Evolutionary conservation across 768 basidiomycete species (phyloP).

Genomic region (Boletales sp.): DNA sequence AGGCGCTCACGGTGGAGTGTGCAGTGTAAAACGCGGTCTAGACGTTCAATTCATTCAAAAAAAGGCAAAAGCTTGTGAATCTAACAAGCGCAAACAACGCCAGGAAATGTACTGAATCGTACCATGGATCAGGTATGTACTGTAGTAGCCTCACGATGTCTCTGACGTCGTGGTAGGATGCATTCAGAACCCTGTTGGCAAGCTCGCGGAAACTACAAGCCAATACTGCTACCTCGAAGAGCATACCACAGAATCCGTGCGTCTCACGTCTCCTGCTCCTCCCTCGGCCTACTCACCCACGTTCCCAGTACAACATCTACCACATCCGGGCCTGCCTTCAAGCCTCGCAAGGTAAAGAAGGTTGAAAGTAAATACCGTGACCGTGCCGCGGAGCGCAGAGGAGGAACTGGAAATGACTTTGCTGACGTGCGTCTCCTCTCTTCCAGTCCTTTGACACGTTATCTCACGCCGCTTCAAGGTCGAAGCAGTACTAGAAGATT

Average conservation of each 20-base stretch:
- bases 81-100: slow-evolving; percentile 30
- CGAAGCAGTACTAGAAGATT: slow-evolving; percentile 79
- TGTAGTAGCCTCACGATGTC: not conserved
- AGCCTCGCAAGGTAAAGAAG: slow-evolving; percentile 78
- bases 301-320: slow-evolving; percentile 44
- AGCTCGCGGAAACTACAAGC: slow-evolving; percentile 28
- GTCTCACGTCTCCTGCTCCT: not conserved
- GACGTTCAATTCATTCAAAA: slow-evolving; percentile 1
- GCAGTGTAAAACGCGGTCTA: slow-evolving; percentile 7
- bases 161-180: slow-evolving; percentile 41
- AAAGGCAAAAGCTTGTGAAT: slow-evolving; percentile 17
- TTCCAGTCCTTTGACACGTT: not conserved
- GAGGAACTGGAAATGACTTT: slow-evolving; percentile 67
- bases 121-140: slow-evolving; percentile 29
- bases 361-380: slow-evolving; percentile 60
- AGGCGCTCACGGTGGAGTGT: not conserved
- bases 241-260: slow-evolving; percentile 13
- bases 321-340: slow-evolving; percentile 64
- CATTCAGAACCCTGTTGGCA: slow-evolving; percentile 52
- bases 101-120: not conserved
- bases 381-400: slow-evolving; percentile 69
- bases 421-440: slow-evolving; percentile 49
- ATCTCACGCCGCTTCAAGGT: slow-evolving; percentile 41
- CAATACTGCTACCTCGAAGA: not conserved
- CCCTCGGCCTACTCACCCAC: not conserved